These are phyloP conservation scores for Phlebiopsis flavidoalba DNA, from an alignment of 768 basidiomycete species.

Conservation along the genomic window DNA sequence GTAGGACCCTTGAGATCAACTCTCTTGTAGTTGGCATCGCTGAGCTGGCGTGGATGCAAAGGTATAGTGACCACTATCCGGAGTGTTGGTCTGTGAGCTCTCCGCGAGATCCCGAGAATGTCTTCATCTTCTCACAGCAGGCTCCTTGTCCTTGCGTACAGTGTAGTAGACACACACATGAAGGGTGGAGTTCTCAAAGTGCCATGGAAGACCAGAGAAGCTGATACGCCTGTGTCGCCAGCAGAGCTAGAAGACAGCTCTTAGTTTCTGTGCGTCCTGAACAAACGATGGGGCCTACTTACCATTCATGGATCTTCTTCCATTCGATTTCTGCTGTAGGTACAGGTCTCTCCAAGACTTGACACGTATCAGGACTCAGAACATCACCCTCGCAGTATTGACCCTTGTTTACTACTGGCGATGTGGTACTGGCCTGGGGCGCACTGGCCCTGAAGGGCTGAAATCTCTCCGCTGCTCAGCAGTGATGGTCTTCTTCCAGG, in stretches of 20 bases:
- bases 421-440: conserved; percentile 81
- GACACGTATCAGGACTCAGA: conserved; percentile 75
- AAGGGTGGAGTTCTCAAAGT: conserved; percentile 93
- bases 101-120: conserved; percentile 65
- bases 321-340: conserved; percentile 86
- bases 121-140: conserved; percentile 54
- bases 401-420: conserved; percentile 60
- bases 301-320: conserved; percentile 92
- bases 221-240: conserved; percentile 90
- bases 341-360: conserved; percentile 65
- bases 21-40: conserved; percentile 80
- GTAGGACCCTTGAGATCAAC: conserved; percentile 69
- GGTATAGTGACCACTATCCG: conserved; percentile 83
- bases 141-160: conserved; percentile 64
- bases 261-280: neutral
- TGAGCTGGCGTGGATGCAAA: conserved; percentile 77
- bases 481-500: conserved; percentile 61
- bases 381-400: conserved; percentile 82
- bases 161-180: conserved; percentile 75
- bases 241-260: conserved; percentile 44
- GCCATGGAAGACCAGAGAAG: conserved; percentile 80
- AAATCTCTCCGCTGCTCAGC: conserved; percentile 41
- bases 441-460: conserved; percentile 42
- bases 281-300: conserved; percentile 15
- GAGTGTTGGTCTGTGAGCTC: conserved; percentile 83